Percentiles rank a stretch among this genome's conserved stretches.
These are phyloP conservation scores for Sordaria brevicollis DNA, from an alignment of 495 filamentous ascomycete genomes.

Conservation along the genomic window DNA sequence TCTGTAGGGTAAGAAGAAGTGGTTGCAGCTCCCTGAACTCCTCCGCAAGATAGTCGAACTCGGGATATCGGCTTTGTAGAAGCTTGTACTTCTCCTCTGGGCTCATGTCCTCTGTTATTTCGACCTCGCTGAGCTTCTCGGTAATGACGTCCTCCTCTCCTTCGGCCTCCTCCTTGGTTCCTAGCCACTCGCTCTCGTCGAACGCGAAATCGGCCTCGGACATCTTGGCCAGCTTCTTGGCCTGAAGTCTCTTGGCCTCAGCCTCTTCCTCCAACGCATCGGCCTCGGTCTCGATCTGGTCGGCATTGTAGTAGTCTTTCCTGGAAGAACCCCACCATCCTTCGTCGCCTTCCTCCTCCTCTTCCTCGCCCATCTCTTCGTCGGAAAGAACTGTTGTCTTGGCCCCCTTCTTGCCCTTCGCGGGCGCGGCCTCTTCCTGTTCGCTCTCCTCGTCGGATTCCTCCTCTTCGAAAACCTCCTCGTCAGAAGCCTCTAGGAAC, in stretches of 20 bases:
- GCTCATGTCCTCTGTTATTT: conserved; percentile 70
- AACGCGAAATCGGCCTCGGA: conserved; percentile 85
- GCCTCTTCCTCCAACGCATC: conserved; percentile 88
- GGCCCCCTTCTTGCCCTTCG: conserved; percentile 9
- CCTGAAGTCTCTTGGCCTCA: conserved; percentile 76
- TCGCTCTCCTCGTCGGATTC: conserved; percentile 32
- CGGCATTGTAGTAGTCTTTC: conserved; percentile 86
- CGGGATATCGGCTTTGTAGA: conserved; percentile 72
- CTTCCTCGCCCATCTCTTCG: conserved; percentile 33
- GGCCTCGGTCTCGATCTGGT: conserved; percentile 79
- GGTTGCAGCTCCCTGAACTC: conserved; percentile 68
- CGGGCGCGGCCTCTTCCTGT: conserved; percentile 11
- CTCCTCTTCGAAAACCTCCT: conserved; percentile 62
- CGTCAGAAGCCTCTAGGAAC: conserved; percentile 63
- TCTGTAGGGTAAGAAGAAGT: conserved; percentile 44
- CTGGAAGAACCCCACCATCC: conserved; percentile 79
- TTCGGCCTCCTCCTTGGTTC: conserved; percentile 30
- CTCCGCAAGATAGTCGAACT: conserved; percentile 75
- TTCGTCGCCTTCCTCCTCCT: conserved; percentile 63
- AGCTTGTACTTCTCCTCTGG: conserved; percentile 66
- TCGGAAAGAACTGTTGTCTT: conserved; percentile 21
- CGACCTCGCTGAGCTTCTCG: conserved; percentile 72
- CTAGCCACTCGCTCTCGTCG: conserved; percentile 76
- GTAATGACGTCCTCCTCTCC: conserved; percentile 52
- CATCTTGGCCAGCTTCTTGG: conserved; percentile 80